Evolutionary conservation across 164 flowering plant genomes (phyloP).

Genomic region (Paratinospora sagittata): DNA sequence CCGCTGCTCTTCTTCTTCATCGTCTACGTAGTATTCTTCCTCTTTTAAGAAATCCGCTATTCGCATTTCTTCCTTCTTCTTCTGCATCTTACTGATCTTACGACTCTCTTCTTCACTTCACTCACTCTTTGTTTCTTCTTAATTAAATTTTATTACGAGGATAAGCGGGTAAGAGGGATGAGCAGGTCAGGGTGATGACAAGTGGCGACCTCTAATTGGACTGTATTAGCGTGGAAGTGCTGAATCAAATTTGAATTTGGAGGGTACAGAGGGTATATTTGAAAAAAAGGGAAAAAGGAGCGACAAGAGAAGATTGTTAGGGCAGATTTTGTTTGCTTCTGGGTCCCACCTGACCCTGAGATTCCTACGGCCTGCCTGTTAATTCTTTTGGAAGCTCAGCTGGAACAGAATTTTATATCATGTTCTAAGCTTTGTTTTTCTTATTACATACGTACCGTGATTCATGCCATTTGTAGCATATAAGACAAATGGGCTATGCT

Average conservation of each 20-base stretch:
- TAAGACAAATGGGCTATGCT: too few relatives aligned
- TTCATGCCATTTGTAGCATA: too few relatives aligned
- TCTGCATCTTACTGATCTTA: background rate
- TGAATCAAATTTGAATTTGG: background rate
- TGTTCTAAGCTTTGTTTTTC: too few relatives aligned
- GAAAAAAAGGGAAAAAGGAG: background rate
- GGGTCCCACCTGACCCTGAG: background rate
- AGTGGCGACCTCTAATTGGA: background rate
- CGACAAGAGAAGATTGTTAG: background rate
- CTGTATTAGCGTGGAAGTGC: background rate
- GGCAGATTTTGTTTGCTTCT: background rate
- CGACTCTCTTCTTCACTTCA: background rate
- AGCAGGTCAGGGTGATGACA: background rate
- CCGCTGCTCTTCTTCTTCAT: background rate
- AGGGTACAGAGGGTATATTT: background rate
- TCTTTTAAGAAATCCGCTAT: constrained; percentile 1
- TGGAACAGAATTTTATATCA: too few relatives aligned
- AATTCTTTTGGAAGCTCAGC: too few relatives aligned
- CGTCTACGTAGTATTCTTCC: background rate
- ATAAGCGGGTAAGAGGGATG: too few relatives aligned
- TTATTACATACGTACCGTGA: too few relatives aligned
- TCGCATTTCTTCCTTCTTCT: background rate
- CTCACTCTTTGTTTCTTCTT: too few relatives aligned
- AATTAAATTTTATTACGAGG: too few relatives aligned
- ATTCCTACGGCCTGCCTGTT: too few relatives aligned